phyloP scores from a whole-genome alignment of 108 stramenopile genomes.

The Pseudonitzschia multistriata region DNA sequence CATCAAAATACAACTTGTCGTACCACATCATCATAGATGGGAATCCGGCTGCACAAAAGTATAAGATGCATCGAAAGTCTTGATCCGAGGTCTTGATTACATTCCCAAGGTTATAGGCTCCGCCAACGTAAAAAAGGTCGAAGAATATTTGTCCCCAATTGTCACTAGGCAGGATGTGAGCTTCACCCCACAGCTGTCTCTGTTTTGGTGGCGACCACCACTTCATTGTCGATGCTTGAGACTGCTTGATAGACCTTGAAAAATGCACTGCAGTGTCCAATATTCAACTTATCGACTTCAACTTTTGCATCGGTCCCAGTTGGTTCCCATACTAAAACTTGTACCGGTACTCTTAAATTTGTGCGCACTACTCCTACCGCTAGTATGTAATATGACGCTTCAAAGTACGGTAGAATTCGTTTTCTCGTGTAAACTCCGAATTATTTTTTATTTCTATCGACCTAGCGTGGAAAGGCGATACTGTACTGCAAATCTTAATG shows the following conservation, averaged over 20 bases:
- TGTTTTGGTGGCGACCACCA: constrained; percentile 41
- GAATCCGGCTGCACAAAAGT: constrained; percentile 20
- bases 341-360: too few relatives aligned
- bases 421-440: too few relatives aligned
- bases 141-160: constrained; percentile 75
- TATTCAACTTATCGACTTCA: constrained; percentile 18
- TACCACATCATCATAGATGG: constrained; percentile 35
- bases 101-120: constrained; percentile 46
- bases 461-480: too few relatives aligned
- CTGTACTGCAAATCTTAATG: too few relatives aligned
- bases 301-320: too few relatives aligned
- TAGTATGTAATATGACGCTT: too few relatives aligned
- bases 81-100: constrained; percentile 1
- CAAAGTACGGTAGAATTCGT: too few relatives aligned
- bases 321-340: too few relatives aligned
- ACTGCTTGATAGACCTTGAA: too few relatives aligned
- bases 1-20: constrained; percentile 35
- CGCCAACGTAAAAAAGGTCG: constrained; percentile 66
- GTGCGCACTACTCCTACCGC: too few relatives aligned
- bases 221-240: not conserved
- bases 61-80: constrained; percentile 4
- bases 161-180: constrained; percentile 42
- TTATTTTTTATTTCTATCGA: too few relatives aligned
- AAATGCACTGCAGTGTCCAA: not conserved
- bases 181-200: constrained; percentile 44